Conservation (phyloP, 495 filamentous ascomycete genomes). For the Penicillium taxi region DNA sequence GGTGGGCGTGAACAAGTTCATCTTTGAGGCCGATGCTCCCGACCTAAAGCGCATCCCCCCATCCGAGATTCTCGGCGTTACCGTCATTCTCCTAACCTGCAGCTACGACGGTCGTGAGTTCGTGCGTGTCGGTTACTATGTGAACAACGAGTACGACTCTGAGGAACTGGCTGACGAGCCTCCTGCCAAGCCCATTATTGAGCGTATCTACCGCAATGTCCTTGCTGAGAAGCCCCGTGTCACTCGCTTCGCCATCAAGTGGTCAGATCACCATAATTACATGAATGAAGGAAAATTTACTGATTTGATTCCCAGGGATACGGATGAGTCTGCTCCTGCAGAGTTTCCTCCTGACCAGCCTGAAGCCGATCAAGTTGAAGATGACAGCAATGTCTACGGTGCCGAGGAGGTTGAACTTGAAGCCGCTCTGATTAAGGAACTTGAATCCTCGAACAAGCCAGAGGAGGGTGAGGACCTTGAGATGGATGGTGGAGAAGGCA, state of each 20-base stretch:
- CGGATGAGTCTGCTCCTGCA: constrained; percentile 87
- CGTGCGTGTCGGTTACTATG: constrained; percentile 97
- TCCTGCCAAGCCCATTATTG: constrained; percentile 82
- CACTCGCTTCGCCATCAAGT: constrained; percentile 98
- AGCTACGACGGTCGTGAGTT: constrained; percentile 95
- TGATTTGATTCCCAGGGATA: constrained; percentile 70
- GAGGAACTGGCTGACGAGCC: constrained; percentile 83
- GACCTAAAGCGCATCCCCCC: constrained; percentile 82
- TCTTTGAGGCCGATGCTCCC: constrained; percentile 92
- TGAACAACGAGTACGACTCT: constrained; percentile 95
- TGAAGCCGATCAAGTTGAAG: constrained; percentile 77
- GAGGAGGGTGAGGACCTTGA: constrained; percentile 60
- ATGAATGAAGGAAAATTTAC: no score
- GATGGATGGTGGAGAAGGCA: constrained; percentile 68
- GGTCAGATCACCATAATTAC: constrained; percentile 46
- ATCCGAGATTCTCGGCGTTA: constrained; percentile 93
- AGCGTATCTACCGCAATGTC: constrained; percentile 83
- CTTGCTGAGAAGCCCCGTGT: constrained; percentile 96
- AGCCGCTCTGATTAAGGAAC: constrained; percentile 49
- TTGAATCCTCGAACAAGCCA: constrained; percentile 47
- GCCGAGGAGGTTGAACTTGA: constrained; percentile 58
- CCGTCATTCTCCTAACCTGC: constrained; percentile 92
- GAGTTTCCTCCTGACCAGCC: constrained; percentile 97
- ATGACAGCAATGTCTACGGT: constrained; percentile 80
- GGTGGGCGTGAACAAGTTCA: constrained; percentile 95